A percentile compares a stretch with the other conserved stretches of the same genome.
Evolutionary conservation across 2,329 filamentous ascomycete species (phyloP).

Genomic region (Polytolypa hystricis): DNA sequence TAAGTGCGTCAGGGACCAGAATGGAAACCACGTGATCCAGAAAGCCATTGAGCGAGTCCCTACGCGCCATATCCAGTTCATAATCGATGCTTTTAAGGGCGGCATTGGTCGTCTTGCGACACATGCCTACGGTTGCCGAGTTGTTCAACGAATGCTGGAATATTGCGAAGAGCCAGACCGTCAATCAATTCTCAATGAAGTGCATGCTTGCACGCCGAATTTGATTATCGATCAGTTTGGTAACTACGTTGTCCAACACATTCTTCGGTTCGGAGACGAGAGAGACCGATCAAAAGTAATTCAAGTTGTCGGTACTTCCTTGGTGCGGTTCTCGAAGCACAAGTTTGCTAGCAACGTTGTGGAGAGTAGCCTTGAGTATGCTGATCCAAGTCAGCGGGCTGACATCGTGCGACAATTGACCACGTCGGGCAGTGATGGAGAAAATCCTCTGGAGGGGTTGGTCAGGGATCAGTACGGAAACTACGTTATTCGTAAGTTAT

Average conservation of each 20-base stretch:
- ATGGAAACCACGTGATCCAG: conserved; percentile 94
- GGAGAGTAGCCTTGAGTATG: conserved; percentile 74
- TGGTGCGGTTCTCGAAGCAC: conserved; percentile 74
- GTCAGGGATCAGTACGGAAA: conserved; percentile 91
- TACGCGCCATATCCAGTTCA: conserved; percentile 67
- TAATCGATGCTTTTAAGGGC: conserved; percentile 68
- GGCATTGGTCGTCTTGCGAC: conserved; percentile 63
- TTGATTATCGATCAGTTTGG: conserved; percentile 83
- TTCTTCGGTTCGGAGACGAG: conserved; percentile 65
- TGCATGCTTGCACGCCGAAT: conserved; percentile 58
- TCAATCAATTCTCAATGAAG: conserved; percentile 61
- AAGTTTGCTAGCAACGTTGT: conserved; percentile 97
- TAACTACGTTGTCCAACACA: conserved; percentile 92
- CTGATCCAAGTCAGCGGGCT: conserved; percentile 56
- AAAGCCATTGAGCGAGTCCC: conserved; percentile 79
- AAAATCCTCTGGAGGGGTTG: conserved; percentile 59
- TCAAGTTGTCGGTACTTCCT: conserved; percentile 56
- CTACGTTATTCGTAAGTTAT: conserved; percentile 81
- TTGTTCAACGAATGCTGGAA: conserved; percentile 87
- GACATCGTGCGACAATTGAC: conserved; percentile 57
- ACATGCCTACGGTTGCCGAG: conserved; percentile 80
- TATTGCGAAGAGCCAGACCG: conserved; percentile 63
- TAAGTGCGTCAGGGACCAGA: conserved; percentile 70
- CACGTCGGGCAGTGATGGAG: conserved; percentile 50
- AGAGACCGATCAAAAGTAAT: conserved; percentile 66